Evolutionary conservation across 179 eudicot species (phyloP), one percentile per base, ranked within the genome.

Genomic region (Beta macrorhiza): DNA sequence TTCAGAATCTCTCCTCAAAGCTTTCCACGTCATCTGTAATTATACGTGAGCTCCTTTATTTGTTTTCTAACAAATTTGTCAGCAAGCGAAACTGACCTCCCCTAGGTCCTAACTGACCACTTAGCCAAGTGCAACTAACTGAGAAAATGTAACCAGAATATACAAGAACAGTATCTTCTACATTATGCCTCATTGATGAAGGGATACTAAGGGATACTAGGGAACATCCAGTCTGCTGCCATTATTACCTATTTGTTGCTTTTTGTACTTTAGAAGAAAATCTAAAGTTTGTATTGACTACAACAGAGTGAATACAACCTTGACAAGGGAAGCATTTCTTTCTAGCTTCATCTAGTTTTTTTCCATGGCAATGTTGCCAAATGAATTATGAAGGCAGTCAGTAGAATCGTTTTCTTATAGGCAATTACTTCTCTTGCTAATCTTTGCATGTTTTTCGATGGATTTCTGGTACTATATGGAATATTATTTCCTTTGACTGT

Each of bases 401-500:
- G 57, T 77, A 62, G 4, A 51, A 64, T 16, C 15, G 49, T 6
- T 20, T 53, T 49, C 7, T 0, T 64, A 44, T 15, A 8, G 12
- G 61, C 25, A 14, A 72, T 68, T 51, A 13, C 42, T 32, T 63
- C 12, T 9, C 0, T 53, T 53, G 29, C 32, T 75, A 13, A 45
- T 56, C 25, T 25, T 65, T 25, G 14, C 53, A 2, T 14, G 19
- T 17, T 13, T n/a, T 25, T 44, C 22, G 25, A 19, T 25, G 2
- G 74, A 67, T 47, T 58, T 57, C 42, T 83, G 63, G 45, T 44
- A 11, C 42, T 53, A 13, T 78, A 44, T 62, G 22, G 22, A 77
- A 64, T n/a, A 37, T 20, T 57, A n/a, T 37, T 49, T 62, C 12
- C 83, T 76, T 77, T 59, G 42, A 65, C 70, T 63, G 4, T 32